Base-by-base conservation (phyloP, 208 protist species). In the Strigomonas culicis region DNA sequence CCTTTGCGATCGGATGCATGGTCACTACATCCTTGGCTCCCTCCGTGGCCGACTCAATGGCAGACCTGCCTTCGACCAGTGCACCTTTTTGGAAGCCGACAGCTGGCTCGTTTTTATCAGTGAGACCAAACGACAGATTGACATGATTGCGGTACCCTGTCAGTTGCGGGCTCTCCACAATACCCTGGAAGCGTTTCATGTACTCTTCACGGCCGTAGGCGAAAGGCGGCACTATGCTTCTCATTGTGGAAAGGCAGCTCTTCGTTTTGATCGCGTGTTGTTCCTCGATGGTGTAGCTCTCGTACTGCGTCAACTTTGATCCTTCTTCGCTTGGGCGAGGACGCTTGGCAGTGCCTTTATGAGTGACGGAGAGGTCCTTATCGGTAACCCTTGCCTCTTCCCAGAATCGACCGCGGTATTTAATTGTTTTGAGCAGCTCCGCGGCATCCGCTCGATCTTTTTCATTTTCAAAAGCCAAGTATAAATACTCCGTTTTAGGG, bases 91-190 rank as follows among this genome's bases (percentile, higher is more conserved):
- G 49, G 58, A 91, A 92, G 24, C 84, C 84, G 57, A 92, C 68
- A 15, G 78, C 70, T 1, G 86, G 74, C 19, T 60, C 70, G 24
- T 90, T 87, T 32, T 68, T 49, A 0, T 70, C 68, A 49, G 76
- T 70, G 39, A 65, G 70, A n/a, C 94, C 96, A 67, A 94, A 93
- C 22, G 90, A 88, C 22, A 97, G 77, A 59, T 94, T 82, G 25
- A 88, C 80, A 75, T 98, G 96, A 58, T 98, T 98, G 53, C 96
- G 86, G 74, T 98, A 98, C 19, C 90, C 83, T 53, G 76, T 63
- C 25, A 63, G 72, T 0, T 68, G 36, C 1, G 94, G 92, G 55
- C 91, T 95, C 56, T 65, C 52, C 15, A 95, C 24, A 28, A 98
- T 69, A 31, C 79, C 88, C 13, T 82, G 11, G 51, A 91, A 91